A percentile compares a stretch with the other conserved stretches of the same genome.
Conservation (phyloP, 768 basidiomycete species). For the Piloderma croceum region DNA sequence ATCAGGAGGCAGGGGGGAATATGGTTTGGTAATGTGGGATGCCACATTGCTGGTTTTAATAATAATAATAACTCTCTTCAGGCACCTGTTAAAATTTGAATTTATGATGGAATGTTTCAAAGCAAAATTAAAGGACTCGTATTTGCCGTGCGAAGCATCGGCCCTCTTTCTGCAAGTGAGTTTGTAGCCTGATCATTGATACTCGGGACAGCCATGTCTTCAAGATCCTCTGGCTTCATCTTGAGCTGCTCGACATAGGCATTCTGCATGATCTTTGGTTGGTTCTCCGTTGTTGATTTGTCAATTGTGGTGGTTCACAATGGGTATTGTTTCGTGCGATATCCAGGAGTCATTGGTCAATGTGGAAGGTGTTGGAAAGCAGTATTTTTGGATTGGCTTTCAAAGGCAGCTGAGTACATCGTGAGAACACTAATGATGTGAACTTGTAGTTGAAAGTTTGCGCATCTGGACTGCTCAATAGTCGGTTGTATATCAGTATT, state of each 20-base stretch:
- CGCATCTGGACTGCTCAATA: neutral
- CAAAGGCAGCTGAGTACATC: conserved; percentile 3
- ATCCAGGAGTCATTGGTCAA: conserved; percentile 13
- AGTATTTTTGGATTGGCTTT: neutral
- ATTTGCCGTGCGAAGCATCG: too few species aligned
- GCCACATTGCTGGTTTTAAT: too few species aligned
- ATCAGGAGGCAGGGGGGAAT: too few species aligned
- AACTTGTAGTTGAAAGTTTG: conserved; percentile 1
- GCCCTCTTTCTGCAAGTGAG: too few species aligned
- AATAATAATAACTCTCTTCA: too few species aligned
- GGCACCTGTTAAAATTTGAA: too few species aligned
- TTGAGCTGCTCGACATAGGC: conserved; percentile 20
- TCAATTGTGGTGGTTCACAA: conserved; percentile 24
- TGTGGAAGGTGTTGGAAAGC: conserved; percentile 14
- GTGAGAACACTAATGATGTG: conserved; percentile 1
- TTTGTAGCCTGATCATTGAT: conserved; percentile 29
- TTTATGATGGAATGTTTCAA: too few species aligned
- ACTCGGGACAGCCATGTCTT: conserved; percentile 15
- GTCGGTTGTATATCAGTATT: conserved; percentile 13
- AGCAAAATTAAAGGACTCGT: too few species aligned
- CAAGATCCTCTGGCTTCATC: conserved; percentile 6
- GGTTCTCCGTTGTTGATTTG: conserved; percentile 25
- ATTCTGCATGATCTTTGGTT: conserved; percentile 23
- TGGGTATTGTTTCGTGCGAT: conserved; percentile 21
- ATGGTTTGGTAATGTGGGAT: too few species aligned